Base-by-base conservation (phyloP, 768 basidiomycete genomes). In the Phanerodontia chrysosporium region DNA sequence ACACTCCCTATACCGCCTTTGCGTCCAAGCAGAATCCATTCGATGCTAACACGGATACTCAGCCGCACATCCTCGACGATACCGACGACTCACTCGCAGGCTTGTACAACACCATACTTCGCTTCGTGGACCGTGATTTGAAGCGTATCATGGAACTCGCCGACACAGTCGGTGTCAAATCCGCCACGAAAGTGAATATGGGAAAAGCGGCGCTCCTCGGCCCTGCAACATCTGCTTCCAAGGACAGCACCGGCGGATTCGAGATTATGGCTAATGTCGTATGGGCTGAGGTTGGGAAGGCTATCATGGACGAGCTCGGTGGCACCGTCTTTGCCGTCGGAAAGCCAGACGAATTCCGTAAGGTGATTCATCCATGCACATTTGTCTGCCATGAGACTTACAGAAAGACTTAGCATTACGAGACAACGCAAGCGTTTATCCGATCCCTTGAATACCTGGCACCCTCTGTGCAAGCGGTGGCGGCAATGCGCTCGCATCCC, bases 231-330 rank as follows among this genome's bases (percentile, higher is more conserved):
- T n/a, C 49, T 22, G 25, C 30, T 6, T 42, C 54, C 52, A 56
- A 57, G 45, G 49, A 46, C 55, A 24, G 39, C 24, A 46, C 48
- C 44, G 48, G 63, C 42, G 42, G 57, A 1, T 98, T 95, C 69
- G 83, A 92, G 61, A 86, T 98, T 54, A 82, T 98, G 77, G 84
- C 88, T 0, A 89, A 91, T 65, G 90, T 96, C 9, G 77, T 98
- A 4, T 96, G 94, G 90, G 86, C 86, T 10, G 93, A 95, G 72
- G 73, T 96, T 21, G 89, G 86, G 1, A 76, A 78, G 44, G 82
- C 90, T 0, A 83, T 99, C 49, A 87, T 91, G 79, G 85, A 88
- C 60, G 92, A 96, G 68, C 74, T 98, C 45, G 95, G 96, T 0
- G 74, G 73, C 22, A 73, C 85, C 8, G 83, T 98, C 1, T 99